Evolutionary conservation across 352 stramenopile species (phyloP).

Genomic region (Lagenidium sp.): DNA sequence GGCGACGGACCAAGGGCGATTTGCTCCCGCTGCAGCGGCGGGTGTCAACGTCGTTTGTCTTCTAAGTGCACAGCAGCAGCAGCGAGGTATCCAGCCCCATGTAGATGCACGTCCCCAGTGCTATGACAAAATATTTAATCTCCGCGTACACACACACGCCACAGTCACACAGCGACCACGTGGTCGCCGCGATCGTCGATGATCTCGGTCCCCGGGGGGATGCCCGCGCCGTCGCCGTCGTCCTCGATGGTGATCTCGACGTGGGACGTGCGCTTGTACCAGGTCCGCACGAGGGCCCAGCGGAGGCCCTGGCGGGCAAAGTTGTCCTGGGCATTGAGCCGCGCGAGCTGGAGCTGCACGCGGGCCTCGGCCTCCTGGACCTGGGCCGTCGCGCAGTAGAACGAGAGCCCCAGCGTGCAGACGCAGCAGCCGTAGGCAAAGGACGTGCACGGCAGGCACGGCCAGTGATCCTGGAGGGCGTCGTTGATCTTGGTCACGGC

Average conservation of each 20-base stretch:
- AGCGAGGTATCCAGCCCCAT: no score
- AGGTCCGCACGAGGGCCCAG: conserved; percentile 57
- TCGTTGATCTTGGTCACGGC: conserved; percentile 72
- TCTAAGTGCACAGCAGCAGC: conserved; percentile 12
- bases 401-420: conserved; percentile 68
- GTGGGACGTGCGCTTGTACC: conserved; percentile 56
- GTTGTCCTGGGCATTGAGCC: conserved; percentile 59
- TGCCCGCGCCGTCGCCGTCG: no score
- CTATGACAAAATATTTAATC: no score
- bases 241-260: conserved; percentile 43
- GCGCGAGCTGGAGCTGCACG: conserved; percentile 52
- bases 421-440: conserved; percentile 80
- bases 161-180: no score
- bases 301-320: conserved; percentile 45
- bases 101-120: no score
- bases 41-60: conserved; percentile 36
- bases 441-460: conserved; percentile 69
- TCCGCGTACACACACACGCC: no score
- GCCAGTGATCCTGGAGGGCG: conserved; percentile 76
- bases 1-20: conserved; percentile 15
- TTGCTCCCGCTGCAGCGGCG: conserved; percentile 7
- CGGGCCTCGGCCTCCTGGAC: conserved; percentile 63
- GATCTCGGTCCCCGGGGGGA: no score
- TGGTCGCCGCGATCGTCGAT: no score
- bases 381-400: conserved; percentile 73